Base-by-base conservation (phyloP, 2,329 filamentous ascomycete species). In the Sarocladiaceae sp. region DNA sequence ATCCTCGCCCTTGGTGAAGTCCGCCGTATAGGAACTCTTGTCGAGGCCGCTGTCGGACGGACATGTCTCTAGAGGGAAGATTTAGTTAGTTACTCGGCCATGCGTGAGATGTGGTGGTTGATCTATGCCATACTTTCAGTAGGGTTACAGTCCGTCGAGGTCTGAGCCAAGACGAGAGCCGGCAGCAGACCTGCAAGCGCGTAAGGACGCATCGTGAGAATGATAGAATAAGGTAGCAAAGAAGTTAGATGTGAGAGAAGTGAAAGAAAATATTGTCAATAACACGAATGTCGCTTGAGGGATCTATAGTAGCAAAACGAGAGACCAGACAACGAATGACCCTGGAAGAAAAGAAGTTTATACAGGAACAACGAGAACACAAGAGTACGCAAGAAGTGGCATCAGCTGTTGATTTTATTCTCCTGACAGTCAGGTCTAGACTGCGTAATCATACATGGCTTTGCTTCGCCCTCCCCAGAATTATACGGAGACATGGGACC, bases 1-100 rank as follows among this genome's bases (percentile, higher is more conserved):
- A 17, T 84, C 85, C 11, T 71, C 62, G 25, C 82, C 82, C 52
- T 78, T 69, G 23, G 77, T 81, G 67, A 90, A 88, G 67, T 88
- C 84, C 62, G 69, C 57, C 36, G 80, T 69, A n/a, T 69, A 61
- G 58, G 75, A 67, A 65, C 47, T 70, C 75, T 57, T 80, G 26
- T 83, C 81, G 2, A 89, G 73, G 2, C 86, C 86, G 25, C 83
- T 74, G 61, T 88, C 74, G 44, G 84, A 65, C 23, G 83, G 78
- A 62, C 86, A 89, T 36, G 68, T 73, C 26, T 48, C 44, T 48
- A 22, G n/a, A n/a, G n/a, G n/a, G n/a, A n/a, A 20, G 10, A 20
- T 15, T 12, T 6, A 40, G 44, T 48, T 17, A 48, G 44, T 25
- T 46, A 17, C 23, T 22, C 23, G 22, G 22, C 17, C 20, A 22